phyloP scores from a whole-genome alignment of 1,284 basidiomycete species.

The Leccinum pseudoinsigne region DNA sequence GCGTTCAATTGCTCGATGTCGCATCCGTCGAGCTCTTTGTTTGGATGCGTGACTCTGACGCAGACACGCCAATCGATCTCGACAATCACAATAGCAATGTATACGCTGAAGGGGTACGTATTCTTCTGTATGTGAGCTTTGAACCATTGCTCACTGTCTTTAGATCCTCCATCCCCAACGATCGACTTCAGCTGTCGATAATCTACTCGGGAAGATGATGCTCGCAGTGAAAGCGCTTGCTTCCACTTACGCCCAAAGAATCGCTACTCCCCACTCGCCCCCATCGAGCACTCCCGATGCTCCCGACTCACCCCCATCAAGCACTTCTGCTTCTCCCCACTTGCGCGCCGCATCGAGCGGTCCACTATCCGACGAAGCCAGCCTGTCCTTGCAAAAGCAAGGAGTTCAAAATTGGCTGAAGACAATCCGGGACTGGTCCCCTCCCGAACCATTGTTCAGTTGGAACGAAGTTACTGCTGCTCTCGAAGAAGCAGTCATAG shows the following conservation, averaged over 20 bases:
- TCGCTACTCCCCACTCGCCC: too few species aligned
- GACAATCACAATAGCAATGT: neutral
- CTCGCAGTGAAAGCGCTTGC: too few species aligned
- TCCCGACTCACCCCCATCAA: too few species aligned
- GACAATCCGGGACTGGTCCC: neutral
- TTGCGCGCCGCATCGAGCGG: neutral
- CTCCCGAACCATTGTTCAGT: neutral
- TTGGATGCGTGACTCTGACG: neutral
- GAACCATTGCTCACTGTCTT: too few species aligned
- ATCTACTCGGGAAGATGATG: too few species aligned
- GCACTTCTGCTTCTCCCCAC: neutral
- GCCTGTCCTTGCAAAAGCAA: neutral
- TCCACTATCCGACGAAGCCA: neutral
- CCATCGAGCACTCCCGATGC: too few species aligned
- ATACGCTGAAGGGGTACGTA: neutral
- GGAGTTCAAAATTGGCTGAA: neutral
- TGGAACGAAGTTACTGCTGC: neutral
- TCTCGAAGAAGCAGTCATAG: neutral
- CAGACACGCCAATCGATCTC: neutral
- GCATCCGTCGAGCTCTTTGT: neutral
- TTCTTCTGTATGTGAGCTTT: neutral
- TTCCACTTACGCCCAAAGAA: too few species aligned
- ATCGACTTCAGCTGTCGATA: too few species aligned
- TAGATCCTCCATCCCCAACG: too few species aligned
- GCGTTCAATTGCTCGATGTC: neutral